Conservation (phyloP, 2,329 filamentous ascomycete species). For the Arthrobotrys conoides region DNA sequence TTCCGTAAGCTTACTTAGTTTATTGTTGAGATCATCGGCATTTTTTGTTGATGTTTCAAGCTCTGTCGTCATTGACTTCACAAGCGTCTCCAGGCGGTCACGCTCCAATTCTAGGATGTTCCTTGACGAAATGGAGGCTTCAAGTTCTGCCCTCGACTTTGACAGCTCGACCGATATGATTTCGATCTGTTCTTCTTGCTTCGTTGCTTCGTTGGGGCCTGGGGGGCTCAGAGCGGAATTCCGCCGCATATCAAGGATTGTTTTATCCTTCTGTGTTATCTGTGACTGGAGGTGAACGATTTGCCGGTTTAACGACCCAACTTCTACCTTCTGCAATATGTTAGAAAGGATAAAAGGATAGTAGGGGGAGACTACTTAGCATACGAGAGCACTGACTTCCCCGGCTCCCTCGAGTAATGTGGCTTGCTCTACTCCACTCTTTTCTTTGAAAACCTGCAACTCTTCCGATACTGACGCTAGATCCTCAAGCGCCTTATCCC, state of each 20-base stretch:
- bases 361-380: background rate
- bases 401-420: constrained; percentile 42
- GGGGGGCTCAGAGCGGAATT: constrained; percentile 28
- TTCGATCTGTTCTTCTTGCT: constrained; percentile 54
- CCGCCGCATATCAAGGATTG: constrained; percentile 44
- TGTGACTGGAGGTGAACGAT: constrained; percentile 48
- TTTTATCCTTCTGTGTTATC: constrained; percentile 45
- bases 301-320: constrained; percentile 39
- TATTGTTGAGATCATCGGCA: constrained; percentile 16
- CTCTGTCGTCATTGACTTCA: constrained; percentile 6
- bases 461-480: constrained; percentile 46
- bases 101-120: constrained; percentile 27
- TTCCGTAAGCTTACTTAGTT: constrained; percentile 25
- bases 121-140: constrained; percentile 10
- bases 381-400: constrained; percentile 47
- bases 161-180: constrained; percentile 57
- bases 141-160: constrained; percentile 28
- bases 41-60: constrained; percentile 6
- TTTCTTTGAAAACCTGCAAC: constrained; percentile 37
- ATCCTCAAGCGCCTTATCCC: constrained; percentile 53
- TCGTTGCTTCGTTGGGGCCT: constrained; percentile 6
- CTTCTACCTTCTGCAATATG: constrained; percentile 41
- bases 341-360: background rate
- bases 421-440: constrained; percentile 36
- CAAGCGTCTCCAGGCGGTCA: constrained; percentile 9